Percentiles rank a stretch among this genome's conserved stretches.
Evolutionary conservation across 306 rosid genomes (phyloP).

Genomic region (Vicia sativa): DNA sequence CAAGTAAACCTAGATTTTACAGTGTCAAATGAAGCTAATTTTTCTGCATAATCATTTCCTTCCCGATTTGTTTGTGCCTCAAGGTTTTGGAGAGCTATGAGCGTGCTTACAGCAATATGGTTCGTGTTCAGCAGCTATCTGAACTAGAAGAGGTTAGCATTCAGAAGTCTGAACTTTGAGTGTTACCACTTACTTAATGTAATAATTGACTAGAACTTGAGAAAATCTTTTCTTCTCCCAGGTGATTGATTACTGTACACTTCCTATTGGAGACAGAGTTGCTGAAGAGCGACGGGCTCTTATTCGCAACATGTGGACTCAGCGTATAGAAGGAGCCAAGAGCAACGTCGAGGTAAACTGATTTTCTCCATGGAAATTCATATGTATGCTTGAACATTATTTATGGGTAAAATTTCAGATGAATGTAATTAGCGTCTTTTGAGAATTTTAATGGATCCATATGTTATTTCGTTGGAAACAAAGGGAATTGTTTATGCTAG

Average conservation of each 20-base stretch:
- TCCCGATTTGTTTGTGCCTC: conserved; percentile 20
- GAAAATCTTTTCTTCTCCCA: conserved; percentile 38
- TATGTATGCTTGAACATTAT: conserved; percentile 17
- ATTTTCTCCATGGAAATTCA: conserved; percentile 10
- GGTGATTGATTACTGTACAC: conserved; percentile 96
- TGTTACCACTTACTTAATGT: conserved; percentile 18
- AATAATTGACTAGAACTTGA: conserved; percentile 16
- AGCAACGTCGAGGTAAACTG: conserved; percentile 84
- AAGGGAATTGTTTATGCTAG: conserved; percentile 11
- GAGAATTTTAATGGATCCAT: conserved; percentile 28
- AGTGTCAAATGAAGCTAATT: neutral
- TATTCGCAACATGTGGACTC: conserved; percentile 98
- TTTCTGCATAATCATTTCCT: neutral
- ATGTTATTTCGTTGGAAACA: conserved; percentile 11
- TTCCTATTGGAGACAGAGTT: conserved; percentile 69
- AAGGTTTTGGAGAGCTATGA: conserved; percentile 99
- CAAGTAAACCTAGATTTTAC: neutral
- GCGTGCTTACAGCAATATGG: conserved; percentile 96
- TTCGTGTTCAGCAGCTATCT: conserved; percentile 93
- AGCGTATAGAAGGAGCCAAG: conserved; percentile 93
- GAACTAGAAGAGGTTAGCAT: conserved; percentile 92
- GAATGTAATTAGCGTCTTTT: conserved; percentile 10
- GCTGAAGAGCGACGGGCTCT: conserved; percentile 94
- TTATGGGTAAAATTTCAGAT: conserved; percentile 30
- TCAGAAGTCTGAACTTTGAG: conserved; percentile 15